Base-by-base conservation (phyloP, 2,329 filamentous ascomycete genomes). In the Cryphonectria carpinicola region DNA sequence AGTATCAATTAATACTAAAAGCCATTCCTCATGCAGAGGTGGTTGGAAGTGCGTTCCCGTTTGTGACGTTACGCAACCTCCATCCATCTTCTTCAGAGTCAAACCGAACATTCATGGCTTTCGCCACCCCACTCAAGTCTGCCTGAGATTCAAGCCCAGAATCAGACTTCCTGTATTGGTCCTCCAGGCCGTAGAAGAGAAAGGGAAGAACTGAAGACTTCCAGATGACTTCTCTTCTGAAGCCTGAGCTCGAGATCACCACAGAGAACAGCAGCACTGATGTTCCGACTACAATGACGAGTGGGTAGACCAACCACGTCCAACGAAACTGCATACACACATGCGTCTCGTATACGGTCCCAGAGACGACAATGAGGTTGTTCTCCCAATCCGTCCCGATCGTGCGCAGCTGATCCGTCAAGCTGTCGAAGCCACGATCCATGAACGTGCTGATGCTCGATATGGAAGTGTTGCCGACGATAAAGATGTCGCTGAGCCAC, bases 221-320 rank as follows among this genome's bases (percentile, higher is more conserved):
- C 58, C 58, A 61, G 19, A 61, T 7, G 3, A 66, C 43, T 25
- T 66, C 64, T 19, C 19, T 66, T 6, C n/a, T 56, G 46, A 56
- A 22, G 32, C 58, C 58, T 13, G 58, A 37, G 32, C 35, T 61
- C 19, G 64, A 66, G 6, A 32, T 19, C 8, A 56, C n/a, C 28
- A 66, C 17, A 10, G 46, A 11, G 10, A 22, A 7, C 19, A 66
- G 46, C 17, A 66, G 46, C 32, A 66, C 35, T n/a, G 3, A 14
- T 2, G 64, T 66, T 13, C 32, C 63, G 25, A 65, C 22, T 17
- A 54, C 28, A 28, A 65, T n/a, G 14, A n/a, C 22, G 46, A 65
- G 19, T 35, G 43, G 63, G 19, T 52, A 65, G 28, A 65, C 22
- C 46, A 65, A 22, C 63, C 63, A 65, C 46, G 54, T 28, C 43